Conservation (phyloP, 2,329 filamentous ascomycete genomes). For the Trichophyton simii region DNA sequence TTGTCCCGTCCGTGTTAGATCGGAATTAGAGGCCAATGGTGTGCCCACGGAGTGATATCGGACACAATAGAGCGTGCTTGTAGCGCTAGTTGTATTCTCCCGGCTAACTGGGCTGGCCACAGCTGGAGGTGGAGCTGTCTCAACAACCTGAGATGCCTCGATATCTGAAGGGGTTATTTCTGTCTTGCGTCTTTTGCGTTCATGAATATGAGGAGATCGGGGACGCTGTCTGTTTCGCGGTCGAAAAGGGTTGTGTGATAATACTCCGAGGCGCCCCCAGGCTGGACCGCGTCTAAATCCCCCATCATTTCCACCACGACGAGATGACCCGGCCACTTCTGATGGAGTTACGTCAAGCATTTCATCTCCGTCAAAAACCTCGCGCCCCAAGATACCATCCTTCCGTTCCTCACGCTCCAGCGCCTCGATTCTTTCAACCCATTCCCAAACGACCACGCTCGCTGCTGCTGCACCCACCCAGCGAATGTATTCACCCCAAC, state of each 20-base stretch:
- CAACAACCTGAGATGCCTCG: constrained; percentile 9
- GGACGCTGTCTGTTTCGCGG: constrained; percentile 9
- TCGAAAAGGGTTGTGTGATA: constrained; percentile 6
- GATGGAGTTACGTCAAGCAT: constrained; percentile 61
- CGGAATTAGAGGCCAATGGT: constrained; percentile 32
- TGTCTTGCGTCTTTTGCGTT: constrained; percentile 6
- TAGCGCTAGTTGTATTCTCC: constrained; percentile 49
- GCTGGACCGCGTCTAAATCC: constrained; percentile 20
- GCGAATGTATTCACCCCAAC: constrained; percentile 88
- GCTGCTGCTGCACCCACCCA: constrained; percentile 94
- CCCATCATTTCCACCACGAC: constrained; percentile 27
- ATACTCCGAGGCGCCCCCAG: constrained; percentile 19
- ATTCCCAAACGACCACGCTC: constrained; percentile 96
- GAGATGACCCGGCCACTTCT: constrained; percentile 39
- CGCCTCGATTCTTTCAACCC: constrained; percentile 90
- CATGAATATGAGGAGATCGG: constrained; percentile 12
- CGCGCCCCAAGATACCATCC: constrained; percentile 77
- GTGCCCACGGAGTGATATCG: constrained; percentile 46
- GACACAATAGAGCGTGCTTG: constrained; percentile 52
- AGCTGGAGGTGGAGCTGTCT: constrained; percentile 34
- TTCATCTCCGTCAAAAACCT: constrained; percentile 88
- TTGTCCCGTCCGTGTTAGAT: neutral
- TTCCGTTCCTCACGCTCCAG: constrained; percentile 87
- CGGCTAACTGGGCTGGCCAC: constrained; percentile 46
- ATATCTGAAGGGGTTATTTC: neutral